phyloP scores from a whole-genome alignment of 139 green algal species.

The Medakamo hakoo region DNA sequence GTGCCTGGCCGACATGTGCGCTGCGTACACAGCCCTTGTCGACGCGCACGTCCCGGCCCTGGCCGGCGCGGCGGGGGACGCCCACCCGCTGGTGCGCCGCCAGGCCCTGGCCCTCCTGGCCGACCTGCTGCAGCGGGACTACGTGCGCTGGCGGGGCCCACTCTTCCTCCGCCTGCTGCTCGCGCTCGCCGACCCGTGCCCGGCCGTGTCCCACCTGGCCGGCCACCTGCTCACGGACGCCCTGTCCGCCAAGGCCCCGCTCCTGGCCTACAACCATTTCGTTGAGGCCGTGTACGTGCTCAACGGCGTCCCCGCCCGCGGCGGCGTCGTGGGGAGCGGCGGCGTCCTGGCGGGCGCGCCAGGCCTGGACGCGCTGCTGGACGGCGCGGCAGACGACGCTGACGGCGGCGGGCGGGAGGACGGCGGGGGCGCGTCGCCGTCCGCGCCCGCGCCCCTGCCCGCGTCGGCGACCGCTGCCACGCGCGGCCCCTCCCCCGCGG shows the following conservation, averaged over 20 bases:
- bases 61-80: conserved; percentile 51
- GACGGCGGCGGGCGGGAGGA: conserved; percentile 3
- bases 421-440: conserved; percentile 5
- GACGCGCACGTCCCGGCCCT: conserved; percentile 54
- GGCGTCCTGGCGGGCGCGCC: neutral
- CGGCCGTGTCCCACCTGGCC: conserved; percentile 20
- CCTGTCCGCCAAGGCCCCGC: conserved; percentile 28
- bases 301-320: conserved; percentile 40
- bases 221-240: conserved; percentile 30
- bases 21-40: conserved; percentile 59
- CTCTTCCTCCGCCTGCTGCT: conserved; percentile 69
- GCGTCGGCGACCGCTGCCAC: conserved; percentile 3
- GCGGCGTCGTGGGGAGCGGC: too few species aligned
- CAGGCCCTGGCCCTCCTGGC: conserved; percentile 65
- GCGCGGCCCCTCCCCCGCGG: conserved; percentile 13
- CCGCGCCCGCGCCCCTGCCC: conserved; percentile 1
- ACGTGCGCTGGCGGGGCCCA: conserved; percentile 73
- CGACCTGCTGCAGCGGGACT: conserved; percentile 68
- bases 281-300: conserved; percentile 73
- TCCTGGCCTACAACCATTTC: conserved; percentile 87
- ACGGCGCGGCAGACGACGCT: conserved; percentile 7
- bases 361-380: conserved; percentile 13
- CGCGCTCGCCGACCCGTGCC: conserved; percentile 56
- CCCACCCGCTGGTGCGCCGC: conserved; percentile 56
- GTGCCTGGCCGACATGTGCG: conserved; percentile 60